phyloP scores from a whole-genome alignment of 768 basidiomycete genomes.

The Macrocybe gigantea region DNA sequence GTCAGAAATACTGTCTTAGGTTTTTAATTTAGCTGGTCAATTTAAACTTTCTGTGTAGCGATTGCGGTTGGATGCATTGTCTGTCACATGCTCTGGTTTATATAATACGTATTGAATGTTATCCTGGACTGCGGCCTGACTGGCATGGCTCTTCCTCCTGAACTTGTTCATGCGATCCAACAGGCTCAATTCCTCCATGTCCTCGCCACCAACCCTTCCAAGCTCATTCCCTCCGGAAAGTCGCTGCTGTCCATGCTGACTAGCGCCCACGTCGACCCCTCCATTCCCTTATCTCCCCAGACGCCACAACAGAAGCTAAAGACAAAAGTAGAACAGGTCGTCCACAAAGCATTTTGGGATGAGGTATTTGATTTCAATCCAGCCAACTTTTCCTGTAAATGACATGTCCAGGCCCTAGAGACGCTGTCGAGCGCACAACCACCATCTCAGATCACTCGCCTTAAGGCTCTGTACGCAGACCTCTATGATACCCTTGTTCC shows the following conservation, averaged over 20 bases:
- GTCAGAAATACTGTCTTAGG: too few relatives aligned
- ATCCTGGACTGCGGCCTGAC: neutral
- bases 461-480: constrained; percentile 53
- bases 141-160: constrained; percentile 37
- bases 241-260: constrained; percentile 61
- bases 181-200: constrained; percentile 61
- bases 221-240: constrained; percentile 66
- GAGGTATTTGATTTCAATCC: constrained; percentile 38
- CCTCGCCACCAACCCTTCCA: constrained; percentile 56
- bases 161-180: constrained; percentile 51
- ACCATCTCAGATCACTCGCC: constrained; percentile 50
- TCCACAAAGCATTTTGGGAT: constrained; percentile 70
- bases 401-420: constrained; percentile 39
- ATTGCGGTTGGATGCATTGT: too few relatives aligned
- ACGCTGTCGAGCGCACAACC: constrained; percentile 54
- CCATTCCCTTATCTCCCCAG: neutral
- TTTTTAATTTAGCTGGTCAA: too few relatives aligned
- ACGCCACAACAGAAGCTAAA: constrained; percentile 16
- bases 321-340: constrained; percentile 43
- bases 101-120: neutral
- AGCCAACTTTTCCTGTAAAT: neutral
- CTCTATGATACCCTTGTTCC: constrained; percentile 42
- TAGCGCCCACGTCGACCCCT: neutral
- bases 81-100: neutral
- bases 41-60: too few relatives aligned